Evolutionary conservation across 2,329 filamentous ascomycete genomes (phyloP), one percentile per base, ranked within the genome.

Genomic region (Neofusicoccum parvum): DNA sequence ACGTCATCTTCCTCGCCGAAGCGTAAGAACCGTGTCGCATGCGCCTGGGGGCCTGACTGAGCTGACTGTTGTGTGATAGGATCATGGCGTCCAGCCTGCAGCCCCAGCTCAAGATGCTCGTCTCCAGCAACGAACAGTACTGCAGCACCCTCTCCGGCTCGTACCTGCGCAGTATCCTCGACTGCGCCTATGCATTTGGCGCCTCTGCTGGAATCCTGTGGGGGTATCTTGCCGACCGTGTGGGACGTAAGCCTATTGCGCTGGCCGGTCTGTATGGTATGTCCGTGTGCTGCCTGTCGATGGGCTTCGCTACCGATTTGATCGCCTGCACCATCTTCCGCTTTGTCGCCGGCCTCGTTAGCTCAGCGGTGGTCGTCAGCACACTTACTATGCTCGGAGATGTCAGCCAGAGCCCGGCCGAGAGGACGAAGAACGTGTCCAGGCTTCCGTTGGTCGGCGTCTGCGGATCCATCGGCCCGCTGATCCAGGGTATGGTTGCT

Each of bases 41-140:
- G 2, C 58, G 14, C 41, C 15, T 32, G 27, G 27, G 27, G 4
- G 14, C n/a, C 14, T 27, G 20, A 3, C 11, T 3, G 34, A 17
- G 51, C 58, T 66, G 34, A 66, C 54, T 48, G 17, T 50, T 12
- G 9, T 23, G 50, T 6, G 34, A 37, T 62, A 79, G 76, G 43
- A 81, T 83, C 70, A 81, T 83, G 78, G 78, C 80, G 32, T 80
- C 81, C n/a, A 81, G 79, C 62, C 75, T 82, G 6, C 79, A 81
- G 56, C 77, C 80, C 14, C 80, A 82, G 66, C 77, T 83, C 45
- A 78, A 80, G 67, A 79, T 82, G 72, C 75, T 82, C 17, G 72
- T 81, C 32, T 76, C 78, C 3, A 60, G 56, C 43, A 78, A 79
- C n/a, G 73, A 79, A 27, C 75, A 80, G 36, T 79, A 75, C 64